Evolutionary conservation across 768 basidiomycete genomes (phyloP).

Genomic region (Kondoa malvinella): DNA sequence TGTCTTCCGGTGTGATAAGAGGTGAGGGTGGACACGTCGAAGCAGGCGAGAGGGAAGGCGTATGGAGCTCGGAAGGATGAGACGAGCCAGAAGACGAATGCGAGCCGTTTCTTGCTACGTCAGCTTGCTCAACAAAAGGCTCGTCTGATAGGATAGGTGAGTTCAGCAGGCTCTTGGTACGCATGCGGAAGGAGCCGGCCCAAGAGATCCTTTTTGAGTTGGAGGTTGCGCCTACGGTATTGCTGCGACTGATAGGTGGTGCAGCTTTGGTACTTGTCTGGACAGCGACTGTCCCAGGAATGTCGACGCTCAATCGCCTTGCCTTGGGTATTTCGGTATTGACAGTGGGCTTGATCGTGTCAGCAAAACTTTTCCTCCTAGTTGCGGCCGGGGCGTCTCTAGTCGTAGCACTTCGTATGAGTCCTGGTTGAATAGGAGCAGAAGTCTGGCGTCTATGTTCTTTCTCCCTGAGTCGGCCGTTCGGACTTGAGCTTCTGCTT

Average conservation of each 20-base stretch:
- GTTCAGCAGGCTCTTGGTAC: not conserved
- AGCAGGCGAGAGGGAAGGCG: not conserved
- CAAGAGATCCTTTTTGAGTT: not conserved
- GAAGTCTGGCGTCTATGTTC: not conserved
- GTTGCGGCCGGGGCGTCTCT: not conserved
- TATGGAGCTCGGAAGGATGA: not conserved
- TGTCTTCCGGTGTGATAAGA: not conserved
- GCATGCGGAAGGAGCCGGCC: not conserved
- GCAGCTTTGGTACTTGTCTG: not conserved
- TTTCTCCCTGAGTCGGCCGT: not conserved
- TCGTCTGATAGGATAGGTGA: not conserved
- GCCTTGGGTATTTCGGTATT: not conserved
- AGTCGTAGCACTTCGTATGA: not conserved
- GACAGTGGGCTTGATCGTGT: not conserved
- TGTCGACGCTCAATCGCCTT: not conserved
- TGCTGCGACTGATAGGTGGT: not conserved
- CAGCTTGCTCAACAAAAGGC: not conserved
- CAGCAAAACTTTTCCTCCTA: not conserved
- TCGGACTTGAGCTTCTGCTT: too few species aligned
- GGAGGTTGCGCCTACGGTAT: not conserved
- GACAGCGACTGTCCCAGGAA: not conserved
- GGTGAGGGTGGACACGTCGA: not conserved
- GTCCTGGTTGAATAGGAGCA: too few species aligned
- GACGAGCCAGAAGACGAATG: conserved; percentile 3
- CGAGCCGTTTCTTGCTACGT: not conserved